phyloP scores from a whole-genome alignment of 192 early-diverging fungal species.

The Cetraspora pellucida region DNA sequence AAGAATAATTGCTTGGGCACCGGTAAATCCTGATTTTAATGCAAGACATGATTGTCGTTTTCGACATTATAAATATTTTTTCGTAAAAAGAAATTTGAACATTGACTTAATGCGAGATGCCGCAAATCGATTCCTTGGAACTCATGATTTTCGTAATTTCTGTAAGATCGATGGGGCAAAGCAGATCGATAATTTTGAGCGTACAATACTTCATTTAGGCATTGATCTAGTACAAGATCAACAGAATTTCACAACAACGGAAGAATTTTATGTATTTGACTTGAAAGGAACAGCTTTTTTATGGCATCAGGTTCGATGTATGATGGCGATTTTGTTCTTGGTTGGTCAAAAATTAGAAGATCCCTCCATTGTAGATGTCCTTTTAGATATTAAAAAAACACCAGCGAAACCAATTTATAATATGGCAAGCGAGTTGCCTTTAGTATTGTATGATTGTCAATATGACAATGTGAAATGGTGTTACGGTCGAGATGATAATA shows the following conservation, averaged over 20 bases:
- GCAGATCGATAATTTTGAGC: slow-evolving; percentile 76
- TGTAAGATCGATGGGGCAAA: slow-evolving; percentile 92
- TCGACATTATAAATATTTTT: slow-evolving; percentile 92
- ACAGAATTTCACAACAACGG: slow-evolving; percentile 36
- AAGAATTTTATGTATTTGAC: slow-evolving; percentile 68
- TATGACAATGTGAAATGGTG: slow-evolving; percentile 70
- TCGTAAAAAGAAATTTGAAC: slow-evolving; percentile 68
- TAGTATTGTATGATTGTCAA: slow-evolving; percentile 87
- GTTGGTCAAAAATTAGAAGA: slow-evolving; percentile 81
- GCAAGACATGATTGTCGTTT: slow-evolving; percentile 85
- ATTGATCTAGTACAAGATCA: not conserved
- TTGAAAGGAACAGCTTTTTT: slow-evolving; percentile 88
- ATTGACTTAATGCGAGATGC: slow-evolving; percentile 78
- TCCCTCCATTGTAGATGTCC: slow-evolving; percentile 64
- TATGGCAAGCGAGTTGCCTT: slow-evolving; percentile 88
- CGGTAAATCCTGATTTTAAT: slow-evolving; percentile 74
- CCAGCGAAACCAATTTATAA: slow-evolving; percentile 85
- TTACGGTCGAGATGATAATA: slow-evolving; percentile 47
- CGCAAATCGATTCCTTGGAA: slow-evolving; percentile 69
- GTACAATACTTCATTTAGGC: slow-evolving; percentile 58
- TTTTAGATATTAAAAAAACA: slow-evolving; percentile 69
- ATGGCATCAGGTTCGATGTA: slow-evolving; percentile 98
- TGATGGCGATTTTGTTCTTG: slow-evolving; percentile 88
- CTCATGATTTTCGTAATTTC: slow-evolving; percentile 94
- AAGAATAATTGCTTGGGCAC: slow-evolving; percentile 88